Base-by-base conservation (phyloP, 2,329 filamentous ascomycete species). In the Blumeria graminis region DNA sequence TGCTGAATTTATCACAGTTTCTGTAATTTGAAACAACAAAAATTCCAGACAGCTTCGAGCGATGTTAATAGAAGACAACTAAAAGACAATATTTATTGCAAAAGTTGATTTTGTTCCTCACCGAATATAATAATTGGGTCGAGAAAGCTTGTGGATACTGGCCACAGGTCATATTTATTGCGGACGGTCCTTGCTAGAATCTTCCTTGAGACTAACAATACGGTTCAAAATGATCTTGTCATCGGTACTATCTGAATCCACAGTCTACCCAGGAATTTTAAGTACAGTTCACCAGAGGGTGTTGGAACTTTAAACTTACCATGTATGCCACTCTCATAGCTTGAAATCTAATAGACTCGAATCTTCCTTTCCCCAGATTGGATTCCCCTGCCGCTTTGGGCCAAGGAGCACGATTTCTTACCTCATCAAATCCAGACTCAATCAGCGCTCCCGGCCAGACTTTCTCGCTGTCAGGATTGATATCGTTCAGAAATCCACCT, bases 181-280 rank as follows among this genome's bases (percentile, higher is more conserved):
- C 22, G 22, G 22, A 28, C 22, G 22, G 22, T 28, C 22, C 74
- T 88, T 88, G 57, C 80, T 80, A n/a, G 77, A 71, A 65, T 93
- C 86, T 69, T 94, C 89, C 72, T 94, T 94, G 65, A 95, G 69
- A 52, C 84, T 86, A 22, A 96, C 89, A 64, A 96, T 95, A 55
- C 87, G 77, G 71, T 96, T 96, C 34, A 96, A 71, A 52, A 96
- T 78, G 61, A 94, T 74, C 68, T 82, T 86, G n/a, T 86, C 84
- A 35, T 79, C 77, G 0, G 79, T 84, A 58, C 80, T 85, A 63
- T 94, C 87, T 0, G 76, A 78, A 67, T 95, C 89, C 68, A 93
- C 74, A 59, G 72, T 80, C 80, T 66, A 55, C 22, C 22, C 22
- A 10, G 22, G 1, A 50, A 43, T 28, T 3, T n/a, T 32, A 13